phyloP scores from a whole-genome alignment of 1,284 basidiomycete genomes.

The Microbotryomycetes sp. region DNA sequence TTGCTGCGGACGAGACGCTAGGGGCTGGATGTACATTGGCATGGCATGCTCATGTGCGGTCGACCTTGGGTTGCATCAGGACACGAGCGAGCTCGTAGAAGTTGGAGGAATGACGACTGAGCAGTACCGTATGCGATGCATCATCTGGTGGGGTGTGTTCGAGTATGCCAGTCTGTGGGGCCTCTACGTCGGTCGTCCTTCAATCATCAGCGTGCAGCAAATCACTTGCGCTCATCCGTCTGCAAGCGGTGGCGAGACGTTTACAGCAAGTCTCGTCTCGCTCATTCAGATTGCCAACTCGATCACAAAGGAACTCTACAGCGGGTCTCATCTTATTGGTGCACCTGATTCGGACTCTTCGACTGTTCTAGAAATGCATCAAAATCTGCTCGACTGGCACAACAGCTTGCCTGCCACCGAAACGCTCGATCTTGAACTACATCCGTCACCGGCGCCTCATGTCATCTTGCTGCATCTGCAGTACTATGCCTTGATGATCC shows the following conservation, averaged over 20 bases:
- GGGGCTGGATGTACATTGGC: constrained; percentile 11
- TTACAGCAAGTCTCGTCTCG: constrained; percentile 8
- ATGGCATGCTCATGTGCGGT: constrained; percentile 9
- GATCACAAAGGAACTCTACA: constrained; percentile 12
- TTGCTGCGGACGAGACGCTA: constrained; percentile 9
- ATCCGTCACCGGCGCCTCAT: constrained; percentile 9
- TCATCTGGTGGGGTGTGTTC: constrained; percentile 13
- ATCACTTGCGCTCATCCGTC: constrained; percentile 13
- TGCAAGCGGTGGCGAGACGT: constrained; percentile 3
- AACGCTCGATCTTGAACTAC: constrained; percentile 8
- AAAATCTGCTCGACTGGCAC: constrained; percentile 9
- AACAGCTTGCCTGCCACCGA: constrained; percentile 3
- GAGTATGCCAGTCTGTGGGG: constrained; percentile 12
- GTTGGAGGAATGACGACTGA: constrained; percentile 6
- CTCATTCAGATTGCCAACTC: constrained; percentile 9
- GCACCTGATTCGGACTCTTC: neutral
- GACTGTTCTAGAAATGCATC: constrained; percentile 5
- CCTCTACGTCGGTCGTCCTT: constrained; percentile 10
- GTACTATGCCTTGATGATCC: constrained; percentile 16
- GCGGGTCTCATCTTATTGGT: neutral
- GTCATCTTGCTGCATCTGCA: constrained; percentile 12
- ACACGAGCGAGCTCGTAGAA: constrained; percentile 6
- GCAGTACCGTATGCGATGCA: constrained; percentile 3
- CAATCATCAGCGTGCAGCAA: constrained; percentile 6
- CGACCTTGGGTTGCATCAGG: constrained; percentile 11